Base-by-base conservation (phyloP, 2,329 filamentous ascomycete genomes). In the Cladophialophora chaetospira region DNA sequence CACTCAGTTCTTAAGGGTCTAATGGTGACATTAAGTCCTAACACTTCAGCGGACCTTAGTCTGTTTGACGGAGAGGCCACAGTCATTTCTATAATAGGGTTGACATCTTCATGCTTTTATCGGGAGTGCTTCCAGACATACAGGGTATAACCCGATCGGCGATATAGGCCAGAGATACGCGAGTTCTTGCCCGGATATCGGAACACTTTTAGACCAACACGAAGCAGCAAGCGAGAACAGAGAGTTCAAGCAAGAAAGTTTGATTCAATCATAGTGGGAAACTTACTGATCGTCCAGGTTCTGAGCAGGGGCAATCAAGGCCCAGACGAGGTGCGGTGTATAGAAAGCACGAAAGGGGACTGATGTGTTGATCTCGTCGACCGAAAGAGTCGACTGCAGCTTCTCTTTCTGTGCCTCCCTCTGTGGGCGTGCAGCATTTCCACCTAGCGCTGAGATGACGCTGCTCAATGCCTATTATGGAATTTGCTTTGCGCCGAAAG, bases 311-410 rank as follows among this genome's bases (percentile, higher is more conserved):
- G 13, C 36, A 8, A 19, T 40, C 3, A 19, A 15, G 10, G 25
- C 48, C 48, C 19, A 35, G 35, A 29, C 35, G 28, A 25, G 35
- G 17, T 23, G 47, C 47, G 42, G 33, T 42, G 46, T 38, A 36
- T 25, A 38, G 44, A 26, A n/a, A 21, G 29, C 43, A 23, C n/a
- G 23, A 55, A 42, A 11, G 29, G 44, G 43, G 29, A 49, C 29
- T 49, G 46, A 38, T 15, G 46, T 21, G 46, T 35, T 49, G 46
- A 35, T 49, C 25, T 23, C 11, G 25, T 49, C 23, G 21, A 36
- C 46, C 11, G 17, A 36, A 35, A 33, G 46, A 38, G 46, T n/a
- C 11, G 25, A n/a, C 33, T 51, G 35, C n/a, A n/a, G n/a, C n/a
- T n/a, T n/a, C 8, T n/a, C 35, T 29, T 17, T n/a, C 6, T 21